Conservation (phyloP, 345 rosid genomes). For the Eutrema yunnanense region DNA sequence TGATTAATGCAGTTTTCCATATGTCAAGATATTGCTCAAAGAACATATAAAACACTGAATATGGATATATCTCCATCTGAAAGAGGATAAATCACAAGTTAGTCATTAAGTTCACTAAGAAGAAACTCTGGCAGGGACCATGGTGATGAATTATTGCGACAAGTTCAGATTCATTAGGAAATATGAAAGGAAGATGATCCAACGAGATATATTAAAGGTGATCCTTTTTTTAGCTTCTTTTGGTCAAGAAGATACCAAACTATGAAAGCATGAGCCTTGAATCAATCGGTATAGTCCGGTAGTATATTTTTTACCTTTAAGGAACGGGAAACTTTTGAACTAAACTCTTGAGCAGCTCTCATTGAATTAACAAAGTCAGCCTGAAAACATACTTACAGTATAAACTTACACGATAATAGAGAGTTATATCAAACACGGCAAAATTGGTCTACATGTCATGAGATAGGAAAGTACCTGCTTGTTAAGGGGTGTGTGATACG, state of each 20-base stretch:
- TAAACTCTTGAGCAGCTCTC: slow-evolving; percentile 89
- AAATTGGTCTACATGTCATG: not conserved
- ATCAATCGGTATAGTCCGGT: not conserved
- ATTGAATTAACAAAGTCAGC: slow-evolving; percentile 81
- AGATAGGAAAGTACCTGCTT: slow-evolving; percentile 56
- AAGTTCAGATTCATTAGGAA: not conserved
- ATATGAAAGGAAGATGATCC: not conserved
- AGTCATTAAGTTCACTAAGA: not conserved
- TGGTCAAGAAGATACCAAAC: not conserved
- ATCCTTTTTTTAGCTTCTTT: not conserved
- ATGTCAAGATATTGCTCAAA: slow-evolving; percentile 98
- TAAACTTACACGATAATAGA: not conserved
- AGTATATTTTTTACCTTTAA: slow-evolving; percentile 47
- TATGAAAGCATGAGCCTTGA: not conserved
- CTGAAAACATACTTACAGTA: slow-evolving; percentile 34
- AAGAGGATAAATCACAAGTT: slow-evolving; percentile 11
- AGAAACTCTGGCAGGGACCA: not conserved
- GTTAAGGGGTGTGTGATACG: slow-evolving; percentile 93
- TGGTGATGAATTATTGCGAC: not conserved
- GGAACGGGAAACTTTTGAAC: slow-evolving; percentile 65
- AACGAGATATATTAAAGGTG: not conserved
- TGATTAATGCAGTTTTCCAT: slow-evolving; percentile 93
- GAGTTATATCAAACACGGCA: not conserved
- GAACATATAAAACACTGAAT: slow-evolving; percentile 96
- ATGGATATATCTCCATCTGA: slow-evolving; percentile 97